A percentile compares a stretch with the other conserved stretches of the same genome.
These are phyloP conservation scores for Rhodotorula sp. DNA, from an alignment of 1,284 basidiomycete species.

Conservation along the genomic window DNA sequence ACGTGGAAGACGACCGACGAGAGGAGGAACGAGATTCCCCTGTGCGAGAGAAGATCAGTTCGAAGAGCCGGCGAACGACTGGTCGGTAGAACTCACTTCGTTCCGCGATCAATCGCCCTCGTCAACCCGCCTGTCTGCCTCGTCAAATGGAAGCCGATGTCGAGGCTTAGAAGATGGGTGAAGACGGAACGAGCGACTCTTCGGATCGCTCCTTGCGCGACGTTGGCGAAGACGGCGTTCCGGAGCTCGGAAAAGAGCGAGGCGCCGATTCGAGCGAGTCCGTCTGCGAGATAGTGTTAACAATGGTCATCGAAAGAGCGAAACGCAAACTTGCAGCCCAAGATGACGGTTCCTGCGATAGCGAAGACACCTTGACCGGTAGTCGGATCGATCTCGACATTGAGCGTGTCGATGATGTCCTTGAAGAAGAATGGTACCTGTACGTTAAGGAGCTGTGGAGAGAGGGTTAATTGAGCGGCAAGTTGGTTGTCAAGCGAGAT, in stretches of 20 bases:
- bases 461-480: constrained; percentile 12
- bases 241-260: constrained; percentile 87
- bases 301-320: neutral
- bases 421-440: constrained; percentile 98
- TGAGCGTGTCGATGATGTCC: constrained; percentile 80
- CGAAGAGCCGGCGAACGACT: neutral
- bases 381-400: constrained; percentile 73
- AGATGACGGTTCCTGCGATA: constrained; percentile 79
- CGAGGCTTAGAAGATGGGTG: constrained; percentile 83
- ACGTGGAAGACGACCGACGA: constrained; percentile 94
- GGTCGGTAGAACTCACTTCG: constrained; percentile 64
- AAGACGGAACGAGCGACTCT: constrained; percentile 92
- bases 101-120: constrained; percentile 92
- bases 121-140: constrained; percentile 95
- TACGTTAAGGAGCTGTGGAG: constrained; percentile 75
- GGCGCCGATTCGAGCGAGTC: constrained; percentile 82
- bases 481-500: too few species aligned
- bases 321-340: constrained; percentile 73
- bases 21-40: constrained; percentile 93
- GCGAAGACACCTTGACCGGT: constrained; percentile 71
- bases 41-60: constrained; percentile 47
- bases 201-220: constrained; percentile 90
- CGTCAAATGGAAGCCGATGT: constrained; percentile 88
- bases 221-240: constrained; percentile 94
- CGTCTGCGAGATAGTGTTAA: constrained; percentile 61